A percentile compares a stretch with the other conserved stretches of the same genome.
Evolutionary conservation across 176 grass and related monocot species (phyloP).

Genomic region (Zizania latifolia): DNA sequence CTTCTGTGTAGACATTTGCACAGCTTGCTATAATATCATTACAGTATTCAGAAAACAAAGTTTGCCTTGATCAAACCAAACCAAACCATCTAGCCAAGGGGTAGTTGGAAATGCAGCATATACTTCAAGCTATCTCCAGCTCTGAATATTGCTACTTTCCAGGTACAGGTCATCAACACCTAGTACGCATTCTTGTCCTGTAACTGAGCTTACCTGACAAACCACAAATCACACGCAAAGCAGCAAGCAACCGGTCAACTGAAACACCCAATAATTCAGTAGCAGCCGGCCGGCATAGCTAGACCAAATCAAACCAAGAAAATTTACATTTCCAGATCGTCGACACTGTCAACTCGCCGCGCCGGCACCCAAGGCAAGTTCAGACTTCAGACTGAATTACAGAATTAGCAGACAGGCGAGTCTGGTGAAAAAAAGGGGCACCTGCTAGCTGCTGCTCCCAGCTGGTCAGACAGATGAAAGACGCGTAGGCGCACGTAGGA

Average conservation of each 20-base stretch:
- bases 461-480: neutral
- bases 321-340: too few relatives aligned
- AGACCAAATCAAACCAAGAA: neutral
- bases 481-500: neutral
- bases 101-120: constrained; percentile 18
- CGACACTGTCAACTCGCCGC: neutral
- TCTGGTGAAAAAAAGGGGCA: constrained; percentile 6
- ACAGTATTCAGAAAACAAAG: neutral
- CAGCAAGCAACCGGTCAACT: neutral
- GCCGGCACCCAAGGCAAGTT: neutral
- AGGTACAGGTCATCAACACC: constrained; percentile 34
- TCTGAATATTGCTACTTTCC: constrained; percentile 25
- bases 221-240: constrained; percentile 14
- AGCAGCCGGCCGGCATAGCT: neutral
- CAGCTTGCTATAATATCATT: neutral
- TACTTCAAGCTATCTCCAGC: constrained; percentile 39
- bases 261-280: neutral
- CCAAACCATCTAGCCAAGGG: neutral
- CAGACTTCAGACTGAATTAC: neutral
- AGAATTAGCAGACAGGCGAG: neutral
- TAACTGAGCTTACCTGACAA: constrained; percentile 28
- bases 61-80: neutral
- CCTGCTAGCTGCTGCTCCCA: neutral
- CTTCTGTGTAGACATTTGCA: neutral
- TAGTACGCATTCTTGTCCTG: neutral